Base-by-base conservation (phyloP, 257 asterid genomes). In the Mentha longifolia region DNA sequence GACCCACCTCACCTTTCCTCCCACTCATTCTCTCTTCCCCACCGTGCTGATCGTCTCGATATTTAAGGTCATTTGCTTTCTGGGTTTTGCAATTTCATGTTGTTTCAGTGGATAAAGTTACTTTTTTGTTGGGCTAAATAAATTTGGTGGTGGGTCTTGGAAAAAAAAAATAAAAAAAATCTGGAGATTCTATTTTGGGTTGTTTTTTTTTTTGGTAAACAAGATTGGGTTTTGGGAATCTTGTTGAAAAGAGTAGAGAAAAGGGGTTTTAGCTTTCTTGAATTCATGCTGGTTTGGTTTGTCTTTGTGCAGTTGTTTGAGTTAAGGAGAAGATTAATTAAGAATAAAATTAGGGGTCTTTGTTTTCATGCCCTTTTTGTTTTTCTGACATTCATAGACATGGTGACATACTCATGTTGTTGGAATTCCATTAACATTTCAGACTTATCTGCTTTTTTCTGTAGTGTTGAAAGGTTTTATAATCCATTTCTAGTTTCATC, bases 361-460 rank as follows among this genome's bases (percentile, higher is more conserved):
- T 47, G 52, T 64, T 59, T 63, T 45, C 54, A 31, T 76, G 74
- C 58, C 74, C 55, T 19, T 59, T 72, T 78, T 69, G 74, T 74
- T 68, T 58, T 17, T 66, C 81, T 81, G 86, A 80, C 86, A 80
- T 62, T 76, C 61, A 16, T 67, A 66, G 65, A 49, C 49, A 58
- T 35, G 76, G 74, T 61, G 55, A 55, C 67, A 42, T 35, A 46
- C 70, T 74, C 62, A 62, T 72, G 15, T 63, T 68, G 63, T 71
- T 83, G 88, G 89, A 71, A 84, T 63, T 84, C 85, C 86, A 69
- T 70, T 80, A 78, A 70, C 88, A 82, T 43, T 83, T 67, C 79
- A 70, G 74, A 80, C 79, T 79, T 84, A 66, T 65, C 82, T 72
- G 65, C 81, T 61, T 80, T 49, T n/a, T 83, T 68, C 68, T 68